Conservation (phyloP, 345 rosid genomes). For the Eucalyptus cloeziana region DNA sequence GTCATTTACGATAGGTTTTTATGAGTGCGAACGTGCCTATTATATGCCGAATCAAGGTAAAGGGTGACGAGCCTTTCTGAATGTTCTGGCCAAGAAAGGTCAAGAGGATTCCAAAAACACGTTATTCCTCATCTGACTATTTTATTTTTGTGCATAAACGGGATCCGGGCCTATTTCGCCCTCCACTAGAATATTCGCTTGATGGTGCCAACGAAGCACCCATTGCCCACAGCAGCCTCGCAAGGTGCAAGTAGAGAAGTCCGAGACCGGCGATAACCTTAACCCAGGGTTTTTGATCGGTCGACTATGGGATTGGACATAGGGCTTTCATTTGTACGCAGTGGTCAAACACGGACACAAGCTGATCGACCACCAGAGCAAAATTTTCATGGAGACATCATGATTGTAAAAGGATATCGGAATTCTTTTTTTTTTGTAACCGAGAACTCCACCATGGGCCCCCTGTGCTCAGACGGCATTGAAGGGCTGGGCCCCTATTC, state of each 20-base stretch:
- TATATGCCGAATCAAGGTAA: not conserved
- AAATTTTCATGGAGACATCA: not conserved
- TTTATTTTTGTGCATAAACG: not conserved
- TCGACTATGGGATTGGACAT: rapidly evolving
- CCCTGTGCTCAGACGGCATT: too few relatives aligned
- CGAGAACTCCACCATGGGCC: too few relatives aligned
- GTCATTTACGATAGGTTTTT: not conserved
- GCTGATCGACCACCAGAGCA: not conserved
- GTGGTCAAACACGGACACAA: not conserved
- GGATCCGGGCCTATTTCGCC: not conserved
- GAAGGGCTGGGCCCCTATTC: too few relatives aligned
- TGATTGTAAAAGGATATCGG: too few relatives aligned
- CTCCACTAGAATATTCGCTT: not conserved
- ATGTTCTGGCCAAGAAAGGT: not conserved
- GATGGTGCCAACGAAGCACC: not conserved
- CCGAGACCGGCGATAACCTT: rapidly evolving
- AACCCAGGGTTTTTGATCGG: not conserved
- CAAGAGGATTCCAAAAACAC: not conserved
- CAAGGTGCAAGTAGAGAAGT: not conserved
- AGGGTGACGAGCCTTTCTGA: not conserved
- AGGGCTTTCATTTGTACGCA: not conserved
- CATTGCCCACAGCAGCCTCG: not conserved
- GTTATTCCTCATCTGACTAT: not conserved
- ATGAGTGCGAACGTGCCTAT: not conserved
- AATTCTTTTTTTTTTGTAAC: too few relatives aligned